Evolutionary conservation across 345 rosid genomes (phyloP).

Genomic region (Lepidium aucheri): DNA sequence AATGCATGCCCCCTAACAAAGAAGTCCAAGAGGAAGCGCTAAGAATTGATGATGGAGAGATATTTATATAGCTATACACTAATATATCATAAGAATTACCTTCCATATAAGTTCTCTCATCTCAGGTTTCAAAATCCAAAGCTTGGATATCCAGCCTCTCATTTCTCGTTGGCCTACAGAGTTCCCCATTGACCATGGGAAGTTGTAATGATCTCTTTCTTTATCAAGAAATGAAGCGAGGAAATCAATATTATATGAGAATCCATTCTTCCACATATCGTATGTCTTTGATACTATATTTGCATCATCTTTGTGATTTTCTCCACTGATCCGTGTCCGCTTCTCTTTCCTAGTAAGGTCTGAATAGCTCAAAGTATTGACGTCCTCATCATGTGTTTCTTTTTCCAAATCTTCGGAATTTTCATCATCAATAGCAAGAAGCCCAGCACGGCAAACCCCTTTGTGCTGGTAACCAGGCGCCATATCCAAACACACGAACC

Average conservation of each 20-base stretch:
- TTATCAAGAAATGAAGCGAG: conserved; percentile 60
- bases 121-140: conserved; percentile 74
- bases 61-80: neutral
- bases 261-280: conserved; percentile 50
- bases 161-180: conserved; percentile 92
- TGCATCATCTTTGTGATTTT: conserved; percentile 24
- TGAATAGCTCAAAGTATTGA: conserved; percentile 37
- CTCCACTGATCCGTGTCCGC: conserved; percentile 40
- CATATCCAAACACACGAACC: conserved; percentile 88
- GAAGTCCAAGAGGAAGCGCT: neutral
- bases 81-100: conserved; percentile 34
- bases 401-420: conserved; percentile 31
- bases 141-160: conserved; percentile 84
- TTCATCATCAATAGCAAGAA: conserved; percentile 67
- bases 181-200: conserved; percentile 80
- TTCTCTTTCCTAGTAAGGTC: conserved; percentile 78
- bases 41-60: conserved; percentile 1
- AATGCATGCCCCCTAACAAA: conserved; percentile 78
- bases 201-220: conserved; percentile 82
- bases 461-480: conserved; percentile 95
- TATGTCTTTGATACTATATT: conserved; percentile 32
- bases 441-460: conserved; percentile 92
- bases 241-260: conserved; percentile 62
- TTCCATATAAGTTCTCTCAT: conserved; percentile 82
- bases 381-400: conserved; percentile 23